A percentile compares a stretch with the other conserved stretches of the same genome.
These are phyloP conservation scores for Sambucus nigra DNA, from an alignment of 129 eudicot species.

Conservation along the genomic window DNA sequence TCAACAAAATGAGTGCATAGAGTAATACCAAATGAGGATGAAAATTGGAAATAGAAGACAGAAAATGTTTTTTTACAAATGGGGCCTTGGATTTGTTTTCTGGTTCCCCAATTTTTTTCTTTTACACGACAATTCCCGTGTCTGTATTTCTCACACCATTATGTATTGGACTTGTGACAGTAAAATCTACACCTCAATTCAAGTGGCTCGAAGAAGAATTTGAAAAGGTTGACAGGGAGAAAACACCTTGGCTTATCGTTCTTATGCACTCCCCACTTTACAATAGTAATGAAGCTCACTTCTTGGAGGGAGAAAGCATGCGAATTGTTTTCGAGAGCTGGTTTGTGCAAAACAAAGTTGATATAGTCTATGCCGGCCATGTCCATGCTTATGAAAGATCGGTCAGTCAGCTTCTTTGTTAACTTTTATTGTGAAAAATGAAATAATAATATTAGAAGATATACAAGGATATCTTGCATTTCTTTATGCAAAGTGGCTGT, in stretches of 20 bases:
- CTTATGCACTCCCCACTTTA: slow-evolving; percentile 79
- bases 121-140: no score
- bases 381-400: slow-evolving; percentile 98
- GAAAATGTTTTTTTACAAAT: no score
- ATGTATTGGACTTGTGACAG: slow-evolving; percentile 26
- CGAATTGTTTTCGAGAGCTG: slow-evolving; percentile 64
- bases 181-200: slow-evolving; percentile 79
- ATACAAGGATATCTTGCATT: no score
- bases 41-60: no score
- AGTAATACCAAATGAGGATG: no score
- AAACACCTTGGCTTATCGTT: slow-evolving; percentile 92
- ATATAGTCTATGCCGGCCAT: slow-evolving; percentile 75
- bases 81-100: no score
- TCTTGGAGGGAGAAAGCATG: slow-evolving; percentile 95
- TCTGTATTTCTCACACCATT: no score
- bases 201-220: slow-evolving; percentile 63
- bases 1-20: no score
- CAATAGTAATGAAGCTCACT: slow-evolving; percentile 76
- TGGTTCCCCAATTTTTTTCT: no score
- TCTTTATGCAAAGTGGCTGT: no score
- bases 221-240: slow-evolving; percentile 62
- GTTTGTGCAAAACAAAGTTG: slow-evolving; percentile 75
- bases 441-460: no score
- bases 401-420: slow-evolving; percentile 28
- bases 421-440: no score